Percentiles rank a stretch among this genome's conserved stretches.
phyloP scores from a whole-genome alignment of 2,329 filamentous ascomycete species.

The Botrytis elliptica region DNA sequence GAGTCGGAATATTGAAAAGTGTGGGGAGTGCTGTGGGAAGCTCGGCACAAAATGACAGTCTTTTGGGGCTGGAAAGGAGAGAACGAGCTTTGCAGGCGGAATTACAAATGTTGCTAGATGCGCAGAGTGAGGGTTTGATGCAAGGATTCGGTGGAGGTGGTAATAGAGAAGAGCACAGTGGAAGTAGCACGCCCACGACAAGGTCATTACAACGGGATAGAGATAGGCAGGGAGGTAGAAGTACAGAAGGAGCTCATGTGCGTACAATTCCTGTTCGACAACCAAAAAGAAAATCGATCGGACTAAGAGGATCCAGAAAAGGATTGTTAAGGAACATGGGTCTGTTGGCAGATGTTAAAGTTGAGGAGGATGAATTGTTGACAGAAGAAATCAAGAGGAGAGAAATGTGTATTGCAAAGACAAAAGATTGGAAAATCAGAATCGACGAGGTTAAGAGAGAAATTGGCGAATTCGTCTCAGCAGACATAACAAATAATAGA shows the following conservation, averaged over 20 bases:
- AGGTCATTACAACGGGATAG: slow-evolving; percentile 26
- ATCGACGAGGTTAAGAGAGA: slow-evolving; percentile 28
- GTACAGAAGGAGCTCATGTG: slow-evolving; percentile 28
- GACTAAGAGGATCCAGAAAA: slow-evolving; percentile 61
- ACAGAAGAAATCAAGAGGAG: slow-evolving; percentile 56
- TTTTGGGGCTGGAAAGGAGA: slow-evolving; percentile 46
- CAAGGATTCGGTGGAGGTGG: slow-evolving; percentile 32
- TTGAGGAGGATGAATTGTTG: slow-evolving; percentile 64
- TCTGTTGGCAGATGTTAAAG: slow-evolving; percentile 63
- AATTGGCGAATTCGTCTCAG: slow-evolving; percentile 14
- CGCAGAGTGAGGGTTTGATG: slow-evolving; percentile 51
- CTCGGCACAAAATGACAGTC: slow-evolving; percentile 29
- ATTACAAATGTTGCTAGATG: slow-evolving; percentile 58
- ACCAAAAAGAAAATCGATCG: slow-evolving; percentile 51
- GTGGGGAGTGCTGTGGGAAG: background rate
- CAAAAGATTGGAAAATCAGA: slow-evolving; percentile 53
- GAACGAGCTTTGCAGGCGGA: slow-evolving; percentile 56
- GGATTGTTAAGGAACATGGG: slow-evolving; percentile 63
- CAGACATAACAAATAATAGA: slow-evolving; percentile 21
- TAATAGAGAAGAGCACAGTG: slow-evolving; percentile 39
- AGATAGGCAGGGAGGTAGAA: slow-evolving; percentile 24
- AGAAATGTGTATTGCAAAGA: slow-evolving; percentile 55
- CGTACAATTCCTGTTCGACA: slow-evolving; percentile 60
- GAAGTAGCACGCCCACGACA: slow-evolving; percentile 34
- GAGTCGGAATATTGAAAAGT: background rate